These are phyloP conservation scores for Phytophthora megakarya DNA, from an alignment of 352 stramenopile genomes.

Conservation along the genomic window DNA sequence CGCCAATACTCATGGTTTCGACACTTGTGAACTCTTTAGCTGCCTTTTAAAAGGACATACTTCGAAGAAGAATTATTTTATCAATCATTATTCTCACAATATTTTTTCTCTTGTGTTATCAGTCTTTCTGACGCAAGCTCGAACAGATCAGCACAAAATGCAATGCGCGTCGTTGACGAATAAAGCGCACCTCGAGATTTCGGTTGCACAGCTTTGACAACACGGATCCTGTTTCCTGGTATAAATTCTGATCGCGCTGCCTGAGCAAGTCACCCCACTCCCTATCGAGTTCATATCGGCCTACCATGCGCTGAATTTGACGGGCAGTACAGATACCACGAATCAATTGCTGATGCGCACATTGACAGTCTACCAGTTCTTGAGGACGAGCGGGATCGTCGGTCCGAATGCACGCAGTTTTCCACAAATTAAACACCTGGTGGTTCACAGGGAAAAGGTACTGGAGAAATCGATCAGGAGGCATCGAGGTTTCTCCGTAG, in stretches of 20 bases:
- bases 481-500: conserved; percentile 16
- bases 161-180: conserved; percentile 63
- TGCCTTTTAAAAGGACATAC: neutral
- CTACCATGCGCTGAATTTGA: conserved; percentile 59
- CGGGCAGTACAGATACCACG: conserved; percentile 60
- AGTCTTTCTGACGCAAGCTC: too few species aligned
- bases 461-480: conserved; percentile 65
- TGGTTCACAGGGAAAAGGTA: conserved; percentile 58
- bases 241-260: conserved; percentile 67
- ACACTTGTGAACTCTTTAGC: neutral
- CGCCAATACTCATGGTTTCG: neutral
- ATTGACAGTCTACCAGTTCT: conserved; percentile 54
- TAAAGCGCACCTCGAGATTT: conserved; percentile 52
- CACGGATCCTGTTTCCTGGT: conserved; percentile 67
- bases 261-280: conserved; percentile 73
- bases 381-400: conserved; percentile 45
- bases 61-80: neutral
- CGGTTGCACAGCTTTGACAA: conserved; percentile 38
- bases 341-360: conserved; percentile 60
- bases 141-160: conserved; percentile 53
- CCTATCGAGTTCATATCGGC: conserved; percentile 65
- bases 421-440: conserved; percentile 62
- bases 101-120: too few species aligned
- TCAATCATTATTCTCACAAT: too few species aligned
- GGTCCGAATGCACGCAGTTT: conserved; percentile 53